A percentile compares a stretch with the other conserved stretches of the same genome.
These are phyloP conservation scores for Aphanomyces astaci DNA, from an alignment of 352 stramenopile species.

Conservation along the genomic window DNA sequence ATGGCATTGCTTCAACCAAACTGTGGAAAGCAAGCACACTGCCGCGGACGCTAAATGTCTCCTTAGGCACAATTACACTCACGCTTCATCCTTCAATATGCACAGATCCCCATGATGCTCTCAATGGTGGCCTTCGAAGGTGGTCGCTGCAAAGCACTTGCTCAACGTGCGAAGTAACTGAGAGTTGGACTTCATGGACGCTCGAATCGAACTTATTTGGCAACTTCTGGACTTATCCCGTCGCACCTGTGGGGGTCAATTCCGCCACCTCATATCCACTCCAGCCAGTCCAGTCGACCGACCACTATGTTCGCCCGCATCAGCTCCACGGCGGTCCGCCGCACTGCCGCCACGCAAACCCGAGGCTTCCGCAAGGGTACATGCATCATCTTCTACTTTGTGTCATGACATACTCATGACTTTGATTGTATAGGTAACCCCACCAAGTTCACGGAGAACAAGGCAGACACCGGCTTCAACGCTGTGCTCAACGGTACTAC, in stretches of 20 bases:
- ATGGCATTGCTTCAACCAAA: not conserved
- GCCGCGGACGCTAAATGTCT: no score
- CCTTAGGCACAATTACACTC: no score
- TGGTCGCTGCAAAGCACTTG: no score
- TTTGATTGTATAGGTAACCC: constrained; percentile 33
- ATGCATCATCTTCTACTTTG: no score
- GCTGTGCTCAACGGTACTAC: constrained; percentile 67
- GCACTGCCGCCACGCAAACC: not conserved
- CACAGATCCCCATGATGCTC: no score
- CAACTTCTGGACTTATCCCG: not conserved
- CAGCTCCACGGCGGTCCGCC: not conserved
- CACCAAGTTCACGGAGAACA: constrained; percentile 75
- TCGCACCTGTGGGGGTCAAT: not conserved
- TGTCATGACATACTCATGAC: not conserved
- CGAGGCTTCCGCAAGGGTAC: constrained; percentile 73
- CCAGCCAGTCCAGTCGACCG: constrained; percentile 3
- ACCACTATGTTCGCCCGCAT: constrained; percentile 15
- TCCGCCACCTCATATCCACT: constrained; percentile 9
- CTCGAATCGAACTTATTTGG: not conserved
- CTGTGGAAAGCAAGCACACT: not conserved
- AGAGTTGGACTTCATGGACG: not conserved
- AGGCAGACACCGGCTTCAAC: constrained; percentile 50
- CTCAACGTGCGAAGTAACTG: no score
- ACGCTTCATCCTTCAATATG: no score
- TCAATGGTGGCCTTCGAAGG: no score